phyloP scores from a whole-genome alignment of 345 rosid species.

The Eucalyptus guilfoylei region DNA sequence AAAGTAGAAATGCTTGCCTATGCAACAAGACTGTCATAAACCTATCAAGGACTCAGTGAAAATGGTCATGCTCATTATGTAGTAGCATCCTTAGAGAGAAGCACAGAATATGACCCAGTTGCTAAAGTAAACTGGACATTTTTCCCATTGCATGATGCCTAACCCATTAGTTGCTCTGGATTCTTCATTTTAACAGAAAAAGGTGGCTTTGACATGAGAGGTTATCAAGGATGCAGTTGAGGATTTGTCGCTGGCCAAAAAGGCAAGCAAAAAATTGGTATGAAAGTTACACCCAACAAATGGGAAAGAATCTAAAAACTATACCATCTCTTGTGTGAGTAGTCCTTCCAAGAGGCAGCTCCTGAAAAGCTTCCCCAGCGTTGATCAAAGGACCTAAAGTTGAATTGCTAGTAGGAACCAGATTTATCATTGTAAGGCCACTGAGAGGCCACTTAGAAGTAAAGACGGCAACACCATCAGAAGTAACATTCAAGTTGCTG shows the following conservation, averaged over 20 bases:
- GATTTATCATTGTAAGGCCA: slow-evolving; percentile 41
- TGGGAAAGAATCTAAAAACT: background rate
- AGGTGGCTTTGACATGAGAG: background rate
- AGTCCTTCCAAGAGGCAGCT: slow-evolving; percentile 40
- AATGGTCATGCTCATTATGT: background rate
- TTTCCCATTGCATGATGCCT: background rate
- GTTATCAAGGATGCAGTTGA: background rate
- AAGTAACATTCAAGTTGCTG: slow-evolving; percentile 41
- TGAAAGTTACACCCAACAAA: background rate
- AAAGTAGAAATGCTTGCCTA: background rate
- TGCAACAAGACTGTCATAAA: background rate
- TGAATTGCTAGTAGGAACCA: slow-evolving; percentile 49
- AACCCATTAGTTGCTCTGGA: background rate
- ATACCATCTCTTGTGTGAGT: slow-evolving; percentile 88
- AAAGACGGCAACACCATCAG: slow-evolving; percentile 47
- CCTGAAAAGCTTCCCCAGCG: slow-evolving; percentile 66
- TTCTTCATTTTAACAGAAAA: background rate
- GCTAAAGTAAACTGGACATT: background rate
- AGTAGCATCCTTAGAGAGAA: background rate
- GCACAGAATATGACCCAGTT: background rate
- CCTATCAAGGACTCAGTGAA: background rate
- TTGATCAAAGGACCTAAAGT: slow-evolving; percentile 51
- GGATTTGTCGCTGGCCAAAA: background rate
- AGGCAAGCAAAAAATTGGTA: background rate
- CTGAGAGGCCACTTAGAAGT: slow-evolving; percentile 62